phyloP scores from a whole-genome alignment of 495 filamentous ascomycete species.

The Aspergillus cristatus region DNA sequence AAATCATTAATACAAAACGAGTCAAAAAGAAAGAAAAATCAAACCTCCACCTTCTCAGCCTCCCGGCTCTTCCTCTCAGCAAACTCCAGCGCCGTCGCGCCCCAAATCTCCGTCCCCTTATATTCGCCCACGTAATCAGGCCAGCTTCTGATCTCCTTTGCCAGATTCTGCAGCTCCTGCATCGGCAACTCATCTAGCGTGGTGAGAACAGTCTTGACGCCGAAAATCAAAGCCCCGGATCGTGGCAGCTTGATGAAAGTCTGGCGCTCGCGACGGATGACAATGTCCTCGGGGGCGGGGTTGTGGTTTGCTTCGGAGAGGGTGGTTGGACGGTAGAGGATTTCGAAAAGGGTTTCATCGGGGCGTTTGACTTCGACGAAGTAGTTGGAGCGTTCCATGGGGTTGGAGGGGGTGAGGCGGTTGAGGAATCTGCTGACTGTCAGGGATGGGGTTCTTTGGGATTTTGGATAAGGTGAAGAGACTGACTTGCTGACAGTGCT shows the following conservation, averaged over 20 bases:
- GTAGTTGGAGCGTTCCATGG: constrained; percentile 47
- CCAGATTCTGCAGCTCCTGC: constrained; percentile 34
- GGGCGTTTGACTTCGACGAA: constrained; percentile 42
- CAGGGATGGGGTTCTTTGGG: background rate
- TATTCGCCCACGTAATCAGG: constrained; percentile 42
- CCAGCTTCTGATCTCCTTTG: constrained; percentile 43
- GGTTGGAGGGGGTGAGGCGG: constrained; percentile 33
- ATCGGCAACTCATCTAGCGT: constrained; percentile 37
- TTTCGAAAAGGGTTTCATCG: constrained; percentile 33
- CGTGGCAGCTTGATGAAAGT: constrained; percentile 44
- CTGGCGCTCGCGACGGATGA: constrained; percentile 46
- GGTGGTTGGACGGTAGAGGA: constrained; percentile 26
- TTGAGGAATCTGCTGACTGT: constrained; percentile 33
- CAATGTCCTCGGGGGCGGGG: constrained; percentile 30
- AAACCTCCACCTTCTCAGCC: constrained; percentile 13
- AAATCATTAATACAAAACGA: no score
- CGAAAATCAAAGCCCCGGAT: constrained; percentile 41
- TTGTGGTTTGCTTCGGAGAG: constrained; percentile 26
- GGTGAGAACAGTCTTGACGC: constrained; percentile 44
- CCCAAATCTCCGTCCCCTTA: constrained; percentile 45
- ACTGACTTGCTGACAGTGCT: constrained; percentile 45
- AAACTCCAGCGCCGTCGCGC: constrained; percentile 33
- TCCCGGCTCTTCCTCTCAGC: constrained; percentile 19
- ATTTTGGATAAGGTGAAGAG: background rate
- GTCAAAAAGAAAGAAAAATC: constrained; percentile 7